These are phyloP conservation scores for Verticillium klebahnii DNA, from an alignment of 2,329 filamentous ascomycete species.

Conservation along the genomic window DNA sequence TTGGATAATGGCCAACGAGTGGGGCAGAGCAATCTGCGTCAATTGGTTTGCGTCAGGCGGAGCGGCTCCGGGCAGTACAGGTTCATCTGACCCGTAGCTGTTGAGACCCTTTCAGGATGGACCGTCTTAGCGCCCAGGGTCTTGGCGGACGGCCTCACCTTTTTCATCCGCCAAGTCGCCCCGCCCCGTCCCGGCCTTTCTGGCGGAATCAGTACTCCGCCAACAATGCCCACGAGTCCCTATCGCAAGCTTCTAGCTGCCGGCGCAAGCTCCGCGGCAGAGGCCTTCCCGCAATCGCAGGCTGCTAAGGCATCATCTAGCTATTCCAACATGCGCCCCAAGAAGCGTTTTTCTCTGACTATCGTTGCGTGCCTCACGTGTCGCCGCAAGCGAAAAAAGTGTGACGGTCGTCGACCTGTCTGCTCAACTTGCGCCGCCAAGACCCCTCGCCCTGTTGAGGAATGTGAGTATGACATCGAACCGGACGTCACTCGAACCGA, in stretches of 20 bases:
- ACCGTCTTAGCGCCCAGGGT: too few relatives aligned
- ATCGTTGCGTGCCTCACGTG: conserved; percentile 11
- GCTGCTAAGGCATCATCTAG: background rate
- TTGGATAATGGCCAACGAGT: too few relatives aligned
- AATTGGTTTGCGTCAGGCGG: too few relatives aligned
- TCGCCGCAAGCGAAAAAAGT: conserved; percentile 11
- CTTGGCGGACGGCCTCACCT: too few relatives aligned
- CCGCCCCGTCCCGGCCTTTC: too few relatives aligned
- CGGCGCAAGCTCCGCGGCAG: background rate
- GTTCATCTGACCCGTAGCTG: too few relatives aligned
- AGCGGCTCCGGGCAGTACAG: too few relatives aligned
- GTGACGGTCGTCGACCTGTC: conserved; percentile 11
- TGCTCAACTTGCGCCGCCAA: conserved; percentile 11
- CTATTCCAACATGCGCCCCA: conserved; percentile 2
- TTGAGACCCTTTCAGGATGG: too few relatives aligned
- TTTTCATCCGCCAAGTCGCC: too few relatives aligned
- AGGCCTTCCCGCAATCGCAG: conserved; percentile 3
- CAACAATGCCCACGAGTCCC: too few relatives aligned
- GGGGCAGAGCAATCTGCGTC: too few relatives aligned
- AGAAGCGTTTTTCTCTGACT: conserved; percentile 5
- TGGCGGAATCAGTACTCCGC: too few relatives aligned
- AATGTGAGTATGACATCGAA: conserved; percentile 11
- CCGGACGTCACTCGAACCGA: conserved; percentile 9
- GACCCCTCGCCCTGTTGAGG: background rate
- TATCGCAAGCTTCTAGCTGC: conserved; percentile 10